Percentiles rank a stretch among this genome's conserved stretches.
Conservation (phyloP, 2,329 filamentous ascomycete genomes). For the Colletotrichum ledebouriae region DNA sequence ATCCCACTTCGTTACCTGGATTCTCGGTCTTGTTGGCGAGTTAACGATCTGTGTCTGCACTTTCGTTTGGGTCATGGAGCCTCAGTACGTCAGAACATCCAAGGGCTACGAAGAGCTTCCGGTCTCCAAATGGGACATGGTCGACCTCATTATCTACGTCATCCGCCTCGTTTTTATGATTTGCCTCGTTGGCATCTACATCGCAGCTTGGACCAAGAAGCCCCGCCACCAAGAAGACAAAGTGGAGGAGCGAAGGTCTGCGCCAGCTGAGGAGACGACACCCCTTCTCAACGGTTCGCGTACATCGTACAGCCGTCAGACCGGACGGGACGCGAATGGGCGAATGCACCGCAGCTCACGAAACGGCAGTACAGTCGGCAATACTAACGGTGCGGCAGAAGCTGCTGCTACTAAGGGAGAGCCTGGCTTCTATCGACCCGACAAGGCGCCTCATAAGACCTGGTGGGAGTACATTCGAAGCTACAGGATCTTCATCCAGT, state of each 20-base stretch:
- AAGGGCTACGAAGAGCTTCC: neutral
- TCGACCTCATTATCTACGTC: slow-evolving; percentile 76
- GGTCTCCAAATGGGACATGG: slow-evolving; percentile 66
- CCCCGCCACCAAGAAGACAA: slow-evolving; percentile 55
- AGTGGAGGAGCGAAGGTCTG: slow-evolving; percentile 52
- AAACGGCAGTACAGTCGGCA: slow-evolving; percentile 47
- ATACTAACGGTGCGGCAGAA: slow-evolving; percentile 56
- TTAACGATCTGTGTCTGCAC: slow-evolving; percentile 77
- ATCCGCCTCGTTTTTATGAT: slow-evolving; percentile 77
- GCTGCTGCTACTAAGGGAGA: slow-evolving; percentile 62
- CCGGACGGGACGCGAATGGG: slow-evolving; percentile 44
- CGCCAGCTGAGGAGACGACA: slow-evolving; percentile 68
- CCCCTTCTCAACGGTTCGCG: slow-evolving; percentile 69
- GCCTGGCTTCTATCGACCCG: slow-evolving; percentile 89
- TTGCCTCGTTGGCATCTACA: slow-evolving; percentile 66
- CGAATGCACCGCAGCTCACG: slow-evolving; percentile 40
- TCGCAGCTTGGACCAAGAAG: slow-evolving; percentile 58
- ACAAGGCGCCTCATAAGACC: slow-evolving; percentile 85
- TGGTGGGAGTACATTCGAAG: slow-evolving; percentile 98
- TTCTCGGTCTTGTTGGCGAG: slow-evolving; percentile 79
- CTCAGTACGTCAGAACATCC: slow-evolving; percentile 41
- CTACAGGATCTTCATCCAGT: slow-evolving; percentile 95
- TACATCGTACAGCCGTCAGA: slow-evolving; percentile 53
- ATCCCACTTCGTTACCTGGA: slow-evolving; percentile 86
- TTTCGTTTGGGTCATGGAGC: slow-evolving; percentile 70